phyloP scores from a whole-genome alignment of 2,329 filamentous ascomycete genomes.

The Ceratocystis colombiana region DNA sequence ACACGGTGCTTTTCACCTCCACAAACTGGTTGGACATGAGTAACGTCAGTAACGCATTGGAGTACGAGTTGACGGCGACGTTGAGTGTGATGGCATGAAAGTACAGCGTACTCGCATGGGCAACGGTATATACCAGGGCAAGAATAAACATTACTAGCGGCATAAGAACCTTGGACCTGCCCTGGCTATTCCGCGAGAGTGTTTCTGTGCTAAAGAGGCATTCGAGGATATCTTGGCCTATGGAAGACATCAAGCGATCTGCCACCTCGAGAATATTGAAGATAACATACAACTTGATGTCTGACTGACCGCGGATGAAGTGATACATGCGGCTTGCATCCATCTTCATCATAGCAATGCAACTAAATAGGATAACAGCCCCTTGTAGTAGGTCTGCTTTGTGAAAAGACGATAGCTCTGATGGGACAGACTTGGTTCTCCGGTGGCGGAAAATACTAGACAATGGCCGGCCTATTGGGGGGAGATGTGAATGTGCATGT shows the following conservation, averaged over 20 bases:
- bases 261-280: slow-evolving; percentile 94
- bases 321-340: slow-evolving; percentile 98
- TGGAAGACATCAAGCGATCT: slow-evolving; percentile 77
- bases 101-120: slow-evolving; percentile 80
- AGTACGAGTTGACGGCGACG: slow-evolving; percentile 97
- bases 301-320: slow-evolving; percentile 87
- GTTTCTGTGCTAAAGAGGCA: slow-evolving; percentile 91
- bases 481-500: slow-evolving; percentile 31
- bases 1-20: slow-evolving; percentile 95
- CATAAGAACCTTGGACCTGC: slow-evolving; percentile 79
- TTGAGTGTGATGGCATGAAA: slow-evolving; percentile 98
- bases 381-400: slow-evolving; percentile 94
- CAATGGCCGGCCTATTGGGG: neutral
- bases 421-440: slow-evolving; percentile 74
- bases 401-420: slow-evolving; percentile 72
- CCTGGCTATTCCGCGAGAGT: slow-evolving; percentile 73
- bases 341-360: slow-evolving; percentile 73
- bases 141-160: slow-evolving; percentile 87
- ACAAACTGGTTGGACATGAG: slow-evolving; percentile 97
- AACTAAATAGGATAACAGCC: slow-evolving; percentile 75
- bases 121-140: slow-evolving; percentile 74
- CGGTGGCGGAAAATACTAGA: slow-evolving; percentile 45
- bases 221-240: slow-evolving; percentile 93
- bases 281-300: slow-evolving; percentile 97
- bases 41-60: slow-evolving; percentile 84